A percentile compares a stretch with the other conserved stretches of the same genome.
These are phyloP conservation scores for Teunomyces cretensis DNA, from an alignment of 805 yeast genomes.

Conservation along the genomic window DNA sequence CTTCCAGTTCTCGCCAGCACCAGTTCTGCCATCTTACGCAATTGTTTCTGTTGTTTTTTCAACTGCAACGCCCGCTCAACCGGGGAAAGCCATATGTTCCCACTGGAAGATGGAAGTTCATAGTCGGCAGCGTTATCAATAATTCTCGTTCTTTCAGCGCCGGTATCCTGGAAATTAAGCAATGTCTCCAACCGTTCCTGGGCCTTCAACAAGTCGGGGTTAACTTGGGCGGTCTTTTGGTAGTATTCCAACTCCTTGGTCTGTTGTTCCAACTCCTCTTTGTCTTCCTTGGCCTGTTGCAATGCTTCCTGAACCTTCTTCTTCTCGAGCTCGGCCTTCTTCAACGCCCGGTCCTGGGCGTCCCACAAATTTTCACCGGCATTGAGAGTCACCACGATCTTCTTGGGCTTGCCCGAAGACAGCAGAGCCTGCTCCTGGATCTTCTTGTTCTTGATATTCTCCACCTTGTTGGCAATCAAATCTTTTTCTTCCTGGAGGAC, in stretches of 20 bases:
- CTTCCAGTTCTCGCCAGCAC: slow-evolving; percentile 64
- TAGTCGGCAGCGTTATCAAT: slow-evolving; percentile 92
- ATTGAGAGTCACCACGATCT: slow-evolving; percentile 53
- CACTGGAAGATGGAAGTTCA: slow-evolving; percentile 55
- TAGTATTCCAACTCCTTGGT: slow-evolving; percentile 45
- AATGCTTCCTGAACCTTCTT: slow-evolving; percentile 22
- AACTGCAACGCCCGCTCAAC: slow-evolving; percentile 84
- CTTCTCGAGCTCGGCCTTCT: slow-evolving; percentile 50
- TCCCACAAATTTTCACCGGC: slow-evolving; percentile 65
- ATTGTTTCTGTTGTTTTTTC: slow-evolving; percentile 78
- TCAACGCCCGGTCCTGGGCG: slow-evolving; percentile 65
- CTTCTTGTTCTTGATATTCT: slow-evolving; percentile 16
- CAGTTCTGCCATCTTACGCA: slow-evolving; percentile 60
- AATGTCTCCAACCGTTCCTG: slow-evolving; percentile 71
- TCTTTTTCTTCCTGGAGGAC: slow-evolving; percentile 55
- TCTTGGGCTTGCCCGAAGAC: slow-evolving; percentile 14
- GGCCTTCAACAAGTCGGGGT: slow-evolving; percentile 65
- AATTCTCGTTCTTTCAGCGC: slow-evolving; percentile 86
- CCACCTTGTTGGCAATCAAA: slow-evolving; percentile 20
- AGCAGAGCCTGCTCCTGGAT: slow-evolving; percentile 17
- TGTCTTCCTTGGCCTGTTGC: slow-evolving; percentile 19
- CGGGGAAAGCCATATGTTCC: slow-evolving; percentile 80
- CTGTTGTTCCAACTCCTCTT: slow-evolving; percentile 40
- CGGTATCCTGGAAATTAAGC: slow-evolving; percentile 77
- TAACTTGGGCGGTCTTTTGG: slow-evolving; percentile 40